Percentiles rank a stretch among this genome's conserved stretches.
These are phyloP conservation scores for Casuarina equisetifolia DNA, from an alignment of 306 rosid genomes.

Conservation along the genomic window DNA sequence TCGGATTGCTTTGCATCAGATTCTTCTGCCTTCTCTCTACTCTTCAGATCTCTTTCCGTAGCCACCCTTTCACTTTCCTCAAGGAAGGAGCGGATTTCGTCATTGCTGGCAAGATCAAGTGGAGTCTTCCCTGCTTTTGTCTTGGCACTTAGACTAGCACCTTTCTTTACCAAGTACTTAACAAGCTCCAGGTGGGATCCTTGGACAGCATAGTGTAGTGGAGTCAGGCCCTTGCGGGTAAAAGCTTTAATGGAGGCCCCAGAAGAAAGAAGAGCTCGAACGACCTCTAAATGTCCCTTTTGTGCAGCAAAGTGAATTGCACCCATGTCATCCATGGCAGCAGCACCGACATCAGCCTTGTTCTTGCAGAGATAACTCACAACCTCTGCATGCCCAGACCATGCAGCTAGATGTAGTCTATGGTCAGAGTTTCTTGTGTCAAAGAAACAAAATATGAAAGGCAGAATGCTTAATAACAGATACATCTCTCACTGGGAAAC, in stretches of 20 bases:
- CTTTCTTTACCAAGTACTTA: constrained; percentile 81
- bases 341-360: constrained; percentile 88
- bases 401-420: constrained; percentile 94
- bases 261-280: constrained; percentile 49
- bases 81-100: constrained; percentile 61
- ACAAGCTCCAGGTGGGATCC: constrained; percentile 78
- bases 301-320: constrained; percentile 93
- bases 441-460: constrained; percentile 50
- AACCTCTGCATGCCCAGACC: constrained; percentile 79
- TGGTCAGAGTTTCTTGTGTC: constrained; percentile 39
- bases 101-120: constrained; percentile 65
- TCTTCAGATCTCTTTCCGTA: constrained; percentile 44
- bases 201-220: constrained; percentile 83
- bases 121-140: constrained; percentile 85
- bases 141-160: constrained; percentile 57
- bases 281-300: constrained; percentile 83
- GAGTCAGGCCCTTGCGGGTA: constrained; percentile 84
- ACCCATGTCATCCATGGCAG: constrained; percentile 97
- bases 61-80: constrained; percentile 48
- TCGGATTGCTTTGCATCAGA: constrained; percentile 42
- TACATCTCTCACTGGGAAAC: not conserved
- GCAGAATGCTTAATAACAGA: not conserved
- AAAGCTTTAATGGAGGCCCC: constrained; percentile 70
- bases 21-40: constrained; percentile 40
- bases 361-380: constrained; percentile 72